phyloP scores from a whole-genome alignment of 1,284 basidiomycete genomes.

The Golubevia pallescens region DNA sequence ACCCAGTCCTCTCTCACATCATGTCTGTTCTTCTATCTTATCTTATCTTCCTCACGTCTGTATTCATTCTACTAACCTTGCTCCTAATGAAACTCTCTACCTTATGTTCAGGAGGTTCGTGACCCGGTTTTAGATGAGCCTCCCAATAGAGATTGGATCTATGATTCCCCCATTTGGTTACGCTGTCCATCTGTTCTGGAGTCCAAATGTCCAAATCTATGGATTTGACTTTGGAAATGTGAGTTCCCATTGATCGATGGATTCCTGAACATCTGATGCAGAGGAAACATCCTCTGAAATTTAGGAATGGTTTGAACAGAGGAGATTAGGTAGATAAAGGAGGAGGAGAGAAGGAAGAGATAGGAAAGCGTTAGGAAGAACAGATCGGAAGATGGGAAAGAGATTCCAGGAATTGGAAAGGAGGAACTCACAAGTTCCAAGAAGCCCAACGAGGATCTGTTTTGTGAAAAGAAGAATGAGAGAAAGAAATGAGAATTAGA shows the following conservation, averaged over 20 bases:
- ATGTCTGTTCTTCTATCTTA: background rate
- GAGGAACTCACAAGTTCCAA: conserved; percentile 81
- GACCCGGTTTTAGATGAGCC: conserved; percentile 88
- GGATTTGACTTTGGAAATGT: conserved; percentile 84
- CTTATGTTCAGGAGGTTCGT: conserved; percentile 94
- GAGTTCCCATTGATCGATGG: conserved; percentile 96
- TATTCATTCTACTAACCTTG: conserved; percentile 68
- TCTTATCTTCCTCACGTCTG: background rate
- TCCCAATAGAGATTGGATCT: conserved; percentile 97
- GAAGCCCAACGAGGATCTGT: conserved; percentile 96
- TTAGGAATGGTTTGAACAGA: no score
- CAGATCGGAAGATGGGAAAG: no score
- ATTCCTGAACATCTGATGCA: conserved; percentile 99
- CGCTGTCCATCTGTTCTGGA: conserved; percentile 91
- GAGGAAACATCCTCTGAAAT: conserved; percentile 80
- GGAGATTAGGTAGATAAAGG: conserved; percentile 14
- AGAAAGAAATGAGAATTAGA: background rate
- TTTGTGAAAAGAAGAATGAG: background rate
- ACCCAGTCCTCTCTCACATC: no score
- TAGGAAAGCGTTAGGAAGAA: background rate
- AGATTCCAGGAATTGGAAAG: background rate
- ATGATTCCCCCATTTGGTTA: conserved; percentile 92
- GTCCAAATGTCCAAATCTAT: conserved; percentile 98
- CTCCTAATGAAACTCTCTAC: conserved; percentile 97
- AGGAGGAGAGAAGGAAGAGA: conserved; percentile 8